phyloP scores from a whole-genome alignment of 2,329 filamentous ascomycete genomes.

The Sporothrix euskadiensis region DNA sequence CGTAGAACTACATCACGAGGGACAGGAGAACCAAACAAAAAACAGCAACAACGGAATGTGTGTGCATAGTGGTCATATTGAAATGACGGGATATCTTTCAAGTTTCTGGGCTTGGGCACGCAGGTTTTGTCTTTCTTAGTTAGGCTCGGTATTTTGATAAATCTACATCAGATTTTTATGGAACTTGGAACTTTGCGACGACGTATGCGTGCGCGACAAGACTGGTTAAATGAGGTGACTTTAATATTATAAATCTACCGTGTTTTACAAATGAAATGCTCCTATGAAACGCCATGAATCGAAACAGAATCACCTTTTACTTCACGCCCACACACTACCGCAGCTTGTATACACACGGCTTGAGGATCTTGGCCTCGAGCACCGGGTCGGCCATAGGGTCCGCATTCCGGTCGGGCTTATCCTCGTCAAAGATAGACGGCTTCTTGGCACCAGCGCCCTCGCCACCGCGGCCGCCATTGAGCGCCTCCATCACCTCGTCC shows the following conservation, averaged over 20 bases:
- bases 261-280: not conserved
- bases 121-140: not conserved
- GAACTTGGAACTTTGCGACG: too few species aligned
- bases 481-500: constrained; percentile 49
- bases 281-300: not conserved
- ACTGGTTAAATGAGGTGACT: not conserved
- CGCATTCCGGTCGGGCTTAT: constrained; percentile 55
- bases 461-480: constrained; percentile 18
- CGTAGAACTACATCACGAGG: not conserved
- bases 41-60: not conserved
- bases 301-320: not conserved
- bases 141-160: not conserved
- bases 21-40: not conserved
- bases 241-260: not conserved
- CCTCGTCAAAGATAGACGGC: constrained; percentile 60
- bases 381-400: constrained; percentile 56
- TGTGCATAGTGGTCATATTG: not conserved
- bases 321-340: constrained; percentile 53
- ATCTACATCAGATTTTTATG: not conserved
- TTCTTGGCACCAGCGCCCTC: constrained; percentile 40
- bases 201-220: too few species aligned
- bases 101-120: not conserved
- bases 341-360: constrained; percentile 95
- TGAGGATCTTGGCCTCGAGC: constrained; percentile 68
- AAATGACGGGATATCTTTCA: not conserved